Base-by-base conservation (phyloP, 1,139 yeast species). In the Ogataea hybrid region DNA sequence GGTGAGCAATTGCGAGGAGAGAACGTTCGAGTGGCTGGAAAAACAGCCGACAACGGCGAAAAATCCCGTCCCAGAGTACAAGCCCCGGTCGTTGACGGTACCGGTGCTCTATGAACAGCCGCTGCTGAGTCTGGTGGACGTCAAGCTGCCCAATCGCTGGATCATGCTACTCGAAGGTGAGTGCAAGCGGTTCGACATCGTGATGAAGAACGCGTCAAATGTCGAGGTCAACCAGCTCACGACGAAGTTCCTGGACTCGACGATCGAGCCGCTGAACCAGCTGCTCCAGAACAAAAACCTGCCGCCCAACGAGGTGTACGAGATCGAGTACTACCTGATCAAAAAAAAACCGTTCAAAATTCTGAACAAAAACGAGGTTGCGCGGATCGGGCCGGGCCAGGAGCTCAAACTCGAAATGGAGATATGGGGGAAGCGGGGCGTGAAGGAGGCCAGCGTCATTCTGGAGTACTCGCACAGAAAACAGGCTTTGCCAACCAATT, bases 151-250 rank as follows among this genome's bases (percentile, higher is more conserved):
- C 25, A 81, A 81, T 54, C 79, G 81, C 3, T 81, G 87, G 80
- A 56, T 83, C 4, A 82, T 86, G 88, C 61, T 87, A n/a, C 62
- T 87, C 17, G 95, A 87, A 56, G 96, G 96, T 5, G 95, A 88
- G 52, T 66, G 68, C 38, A 70, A 70, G 41, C 54, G 62, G 4
- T 77, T 85, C 44, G 64, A 72, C 0, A 63, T 86, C 3, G 61
- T 67, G 1, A 63, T 87, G 36, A 71, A 75, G 32, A 87, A 87
- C 57, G 70, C 73, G 22, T 79, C 89, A 0, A 59, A 63, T 11
- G 78, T 80, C 10, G 56, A 70, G 2, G 78, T 83, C 33, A 80
- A 81, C 47, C 71, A 76, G 46, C 57, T 81, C 23, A 69, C 80
- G 6, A 81, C 84, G 50, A 75, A 81, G 8, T 81, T 82, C 51